A percentile compares a stretch with the other conserved stretches of the same genome.
Evolutionary conservation across 768 basidiomycete genomes (phyloP).

Genomic region (Kwoniella sp.): DNA sequence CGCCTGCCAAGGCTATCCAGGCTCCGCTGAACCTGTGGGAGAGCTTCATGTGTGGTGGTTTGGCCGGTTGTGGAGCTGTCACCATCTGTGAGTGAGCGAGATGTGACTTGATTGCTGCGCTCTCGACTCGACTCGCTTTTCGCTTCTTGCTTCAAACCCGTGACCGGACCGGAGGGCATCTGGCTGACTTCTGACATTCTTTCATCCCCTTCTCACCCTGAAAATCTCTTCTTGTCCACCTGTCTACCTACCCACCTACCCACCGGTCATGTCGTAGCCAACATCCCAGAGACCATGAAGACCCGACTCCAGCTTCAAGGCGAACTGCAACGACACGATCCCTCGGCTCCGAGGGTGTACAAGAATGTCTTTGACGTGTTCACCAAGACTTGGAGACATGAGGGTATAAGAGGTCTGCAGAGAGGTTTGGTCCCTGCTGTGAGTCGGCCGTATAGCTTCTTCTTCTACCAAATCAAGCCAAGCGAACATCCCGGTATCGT

Average conservation of each 20-base stretch:
- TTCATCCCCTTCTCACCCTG: not conserved
- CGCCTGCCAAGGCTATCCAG: slow-evolving; percentile 22
- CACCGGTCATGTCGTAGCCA: slow-evolving; percentile 21
- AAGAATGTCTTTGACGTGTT: slow-evolving; percentile 85
- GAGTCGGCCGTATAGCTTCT: slow-evolving; percentile 49
- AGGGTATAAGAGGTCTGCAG: slow-evolving; percentile 89
- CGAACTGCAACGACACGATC: slow-evolving; percentile 73
- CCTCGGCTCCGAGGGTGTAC: slow-evolving; percentile 68
- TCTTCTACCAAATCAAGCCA: no score
- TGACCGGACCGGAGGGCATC: no score
- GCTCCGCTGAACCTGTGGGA: slow-evolving; percentile 40
- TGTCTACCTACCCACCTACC: not conserved
- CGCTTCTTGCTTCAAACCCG: no score
- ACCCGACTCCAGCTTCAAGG: slow-evolving; percentile 95
- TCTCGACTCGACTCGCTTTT: no score
- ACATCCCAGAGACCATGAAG: slow-evolving; percentile 70
- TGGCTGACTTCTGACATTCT: not conserved
- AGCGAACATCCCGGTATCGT: not conserved
- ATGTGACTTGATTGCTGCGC: no score
- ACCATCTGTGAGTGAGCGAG: slow-evolving; percentile 50
- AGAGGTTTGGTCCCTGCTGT: slow-evolving; percentile 89
- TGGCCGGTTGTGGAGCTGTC: slow-evolving; percentile 90
- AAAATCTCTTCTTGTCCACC: no score
- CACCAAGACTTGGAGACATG: slow-evolving; percentile 81
- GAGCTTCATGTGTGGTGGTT: slow-evolving; percentile 77